phyloP scores from a whole-genome alignment of 2,329 filamentous ascomycete species.

The Pseudofabraea citricarpa region DNA sequence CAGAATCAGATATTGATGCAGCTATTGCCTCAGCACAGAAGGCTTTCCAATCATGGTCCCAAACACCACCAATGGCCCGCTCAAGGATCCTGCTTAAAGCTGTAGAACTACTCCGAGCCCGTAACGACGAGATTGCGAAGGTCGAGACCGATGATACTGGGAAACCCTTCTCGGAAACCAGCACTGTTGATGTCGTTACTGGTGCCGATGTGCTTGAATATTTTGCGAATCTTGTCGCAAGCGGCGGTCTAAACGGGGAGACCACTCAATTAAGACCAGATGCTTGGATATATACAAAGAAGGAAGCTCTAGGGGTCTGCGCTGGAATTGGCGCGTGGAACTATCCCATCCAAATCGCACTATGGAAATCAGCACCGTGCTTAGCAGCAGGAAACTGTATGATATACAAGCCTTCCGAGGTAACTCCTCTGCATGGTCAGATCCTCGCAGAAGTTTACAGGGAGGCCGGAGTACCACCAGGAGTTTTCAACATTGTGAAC shows the following conservation, averaged over 20 bases:
- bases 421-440: slow-evolving; percentile 77
- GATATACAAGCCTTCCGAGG: slow-evolving; percentile 87
- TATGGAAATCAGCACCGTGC: slow-evolving; percentile 86
- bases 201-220: slow-evolving; percentile 84
- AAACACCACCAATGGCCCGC: slow-evolving; percentile 68
- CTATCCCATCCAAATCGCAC: slow-evolving; percentile 84
- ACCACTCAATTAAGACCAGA: slow-evolving; percentile 68
- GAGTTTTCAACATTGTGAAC: slow-evolving; percentile 85
- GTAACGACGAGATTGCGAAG: slow-evolving; percentile 74
- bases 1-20: slow-evolving; percentile 61
- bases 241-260: slow-evolving; percentile 76
- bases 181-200: slow-evolving; percentile 75
- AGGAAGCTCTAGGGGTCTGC: slow-evolving; percentile 78
- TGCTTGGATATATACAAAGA: slow-evolving; percentile 78
- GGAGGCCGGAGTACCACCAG: slow-evolving; percentile 73
- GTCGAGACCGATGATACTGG: slow-evolving; percentile 83
- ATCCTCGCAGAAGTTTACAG: slow-evolving; percentile 71
- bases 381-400: slow-evolving; percentile 84
- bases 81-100: slow-evolving; percentile 75
- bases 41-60: slow-evolving; percentile 74
- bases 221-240: slow-evolving; percentile 74
- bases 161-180: slow-evolving; percentile 81
- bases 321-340: slow-evolving; percentile 89
- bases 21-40: slow-evolving; percentile 65
- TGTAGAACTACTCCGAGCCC: slow-evolving; percentile 65